Conservation (phyloP, 2,329 filamentous ascomycete genomes). For the Xylariaceae sp. region DNA sequence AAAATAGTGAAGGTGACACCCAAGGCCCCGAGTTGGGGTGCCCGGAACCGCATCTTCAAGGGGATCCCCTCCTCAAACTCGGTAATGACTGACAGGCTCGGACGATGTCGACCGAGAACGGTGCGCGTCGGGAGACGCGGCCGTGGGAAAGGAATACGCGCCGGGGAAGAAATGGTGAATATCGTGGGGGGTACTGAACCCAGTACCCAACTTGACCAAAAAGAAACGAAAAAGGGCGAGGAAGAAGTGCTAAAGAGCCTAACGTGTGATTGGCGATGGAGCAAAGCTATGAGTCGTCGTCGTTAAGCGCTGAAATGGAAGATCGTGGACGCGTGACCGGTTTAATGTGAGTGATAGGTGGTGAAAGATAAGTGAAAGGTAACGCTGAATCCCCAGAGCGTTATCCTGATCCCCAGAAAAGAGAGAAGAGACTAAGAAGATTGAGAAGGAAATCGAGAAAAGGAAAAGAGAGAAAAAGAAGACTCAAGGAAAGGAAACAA, state of each 20-base stretch:
- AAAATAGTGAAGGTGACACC: constrained; percentile 73
- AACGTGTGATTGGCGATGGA: background rate
- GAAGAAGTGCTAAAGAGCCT: background rate
- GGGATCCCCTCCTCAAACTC: constrained; percentile 30
- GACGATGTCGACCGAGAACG: constrained; percentile 31
- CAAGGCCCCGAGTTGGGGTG: constrained; percentile 61
- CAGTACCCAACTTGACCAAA: constrained; percentile 10
- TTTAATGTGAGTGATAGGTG: constrained; percentile 7
- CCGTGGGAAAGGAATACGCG: constrained; percentile 39
- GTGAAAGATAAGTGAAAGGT: background rate
- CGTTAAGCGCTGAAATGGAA: constrained; percentile 6
- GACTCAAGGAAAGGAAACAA: background rate
- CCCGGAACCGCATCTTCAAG: constrained; percentile 39
- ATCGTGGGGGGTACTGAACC: constrained; percentile 22
- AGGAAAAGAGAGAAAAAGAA: constrained; percentile 22
- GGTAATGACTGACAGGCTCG: constrained; percentile 41
- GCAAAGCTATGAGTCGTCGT: constrained; percentile 12
- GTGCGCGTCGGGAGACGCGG: constrained; percentile 40
- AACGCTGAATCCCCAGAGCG: constrained; percentile 22
- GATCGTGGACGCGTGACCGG: constrained; percentile 13
- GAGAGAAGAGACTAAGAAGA: constrained; percentile 23
- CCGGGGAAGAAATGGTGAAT: constrained; percentile 31
- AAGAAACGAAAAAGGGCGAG: constrained; percentile 17
- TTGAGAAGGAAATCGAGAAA: constrained; percentile 27
- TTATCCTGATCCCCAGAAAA: constrained; percentile 13